Evolutionary conservation across 257 asterid genomes (phyloP).

Genomic region (Salvia rosmarinus): DNA sequence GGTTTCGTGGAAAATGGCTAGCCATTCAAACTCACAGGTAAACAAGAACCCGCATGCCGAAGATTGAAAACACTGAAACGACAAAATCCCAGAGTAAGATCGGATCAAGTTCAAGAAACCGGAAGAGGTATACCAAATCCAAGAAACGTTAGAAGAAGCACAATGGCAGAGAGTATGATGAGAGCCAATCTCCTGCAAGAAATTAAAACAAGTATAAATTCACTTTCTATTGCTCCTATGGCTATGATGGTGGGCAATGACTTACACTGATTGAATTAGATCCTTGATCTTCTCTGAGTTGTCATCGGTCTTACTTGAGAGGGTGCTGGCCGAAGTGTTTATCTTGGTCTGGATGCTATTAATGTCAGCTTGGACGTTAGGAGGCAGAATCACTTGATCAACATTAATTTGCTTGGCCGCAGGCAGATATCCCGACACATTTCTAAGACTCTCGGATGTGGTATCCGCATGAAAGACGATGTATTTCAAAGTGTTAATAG

Average conservation of each 20-base stretch:
- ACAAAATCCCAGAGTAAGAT: conserved; percentile 27
- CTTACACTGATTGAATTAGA: conserved; percentile 67
- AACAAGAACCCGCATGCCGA: conserved; percentile 80
- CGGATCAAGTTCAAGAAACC: conserved; percentile 9
- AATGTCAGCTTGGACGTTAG: conserved; percentile 71
- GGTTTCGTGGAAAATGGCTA: conserved; percentile 24
- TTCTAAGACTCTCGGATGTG: conserved; percentile 64
- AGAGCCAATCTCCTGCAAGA: conserved; percentile 89
- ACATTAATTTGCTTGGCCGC: conserved; percentile 79
- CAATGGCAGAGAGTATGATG: conserved; percentile 78
- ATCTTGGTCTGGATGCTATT: conserved; percentile 69
- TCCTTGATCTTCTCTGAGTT: conserved; percentile 63
- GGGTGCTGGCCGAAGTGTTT: conserved; percentile 73
- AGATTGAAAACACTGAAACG: conserved; percentile 76
- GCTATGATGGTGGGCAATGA: neutral
- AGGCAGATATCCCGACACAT: conserved; percentile 75
- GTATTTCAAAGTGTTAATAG: conserved; percentile 60
- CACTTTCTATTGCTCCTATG: neutral
- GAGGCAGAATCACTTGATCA: conserved; percentile 64
- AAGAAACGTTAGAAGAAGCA: conserved; percentile 81
- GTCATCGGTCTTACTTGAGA: conserved; percentile 57
- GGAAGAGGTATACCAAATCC: conserved; percentile 69
- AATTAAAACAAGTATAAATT: neutral
- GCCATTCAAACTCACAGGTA: conserved; percentile 65
- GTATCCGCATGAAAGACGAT: conserved; percentile 68